Evolutionary conservation across 2,329 filamentous ascomycete genomes (phyloP), one percentile per base, ranked within the genome.

Genomic region (Alternaria brassicae): DNA sequence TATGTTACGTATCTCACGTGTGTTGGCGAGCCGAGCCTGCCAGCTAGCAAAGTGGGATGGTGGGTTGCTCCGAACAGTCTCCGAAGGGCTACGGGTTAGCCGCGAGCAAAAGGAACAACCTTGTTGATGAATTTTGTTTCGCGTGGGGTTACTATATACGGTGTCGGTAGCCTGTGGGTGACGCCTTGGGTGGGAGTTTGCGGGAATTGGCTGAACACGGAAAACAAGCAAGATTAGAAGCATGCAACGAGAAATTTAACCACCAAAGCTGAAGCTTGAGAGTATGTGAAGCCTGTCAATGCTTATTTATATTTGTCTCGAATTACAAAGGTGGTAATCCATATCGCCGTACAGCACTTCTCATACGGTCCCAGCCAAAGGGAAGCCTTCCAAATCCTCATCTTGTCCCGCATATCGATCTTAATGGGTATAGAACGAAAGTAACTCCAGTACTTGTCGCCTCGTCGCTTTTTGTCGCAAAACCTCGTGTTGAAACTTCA

Each of bases 361-460:
- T 54, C 47, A 54, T 55, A 53, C 42, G 45, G 39, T 49, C 56
- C 44, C 19, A 53, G 40, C 50, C 56, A 44, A 51, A 50, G 44
- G 47, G 54, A 36, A 58, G 45, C 54, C 40, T 63, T 42, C 49
- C 57, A 59, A 60, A 36, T 53, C 47, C 47, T 53, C 30, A 55
- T 60, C 49, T 63, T 58, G 42, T 66, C 59, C 58, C 49, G 62
- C 53, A 67, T 55, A 52, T 60, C 66, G 56, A 60, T 63, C 64
- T 68, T 63, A 57, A 63, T 70, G 72, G 71, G 72, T 73, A 74
- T 74, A 70, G 41, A 66, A 68, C 57, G 54, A 68, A 67, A 68
- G 60, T 52, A 68, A 51, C 56, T 9, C 61, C 61, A 53, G 49
- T 67, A 55, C 45, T 63, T 49, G 47, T 65, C 64, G 63, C 66